These are phyloP conservation scores for Salix exigua DNA, from an alignment of 345 rosid species.

Conservation along the genomic window DNA sequence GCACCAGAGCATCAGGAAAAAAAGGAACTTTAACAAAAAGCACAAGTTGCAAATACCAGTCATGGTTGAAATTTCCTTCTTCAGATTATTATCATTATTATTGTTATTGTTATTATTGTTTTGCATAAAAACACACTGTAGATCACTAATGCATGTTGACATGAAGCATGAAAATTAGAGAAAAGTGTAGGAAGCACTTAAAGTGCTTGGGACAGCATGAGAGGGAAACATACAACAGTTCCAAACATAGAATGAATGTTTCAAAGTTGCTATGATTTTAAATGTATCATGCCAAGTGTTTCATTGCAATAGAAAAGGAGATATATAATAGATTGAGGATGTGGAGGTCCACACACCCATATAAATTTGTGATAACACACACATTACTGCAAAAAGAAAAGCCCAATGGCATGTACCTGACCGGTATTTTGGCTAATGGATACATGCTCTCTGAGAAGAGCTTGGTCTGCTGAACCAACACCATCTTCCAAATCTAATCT, in stretches of 20 bases:
- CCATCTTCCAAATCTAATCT: conserved; percentile 92
- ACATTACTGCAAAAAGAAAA: neutral
- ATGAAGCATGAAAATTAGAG: neutral
- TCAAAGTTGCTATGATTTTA: neutral
- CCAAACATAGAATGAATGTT: neutral
- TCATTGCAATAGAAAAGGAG: neutral
- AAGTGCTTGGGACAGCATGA: neutral
- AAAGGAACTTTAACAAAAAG: conserved; percentile 3
- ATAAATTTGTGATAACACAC: neutral
- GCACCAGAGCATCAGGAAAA: conserved; percentile 19
- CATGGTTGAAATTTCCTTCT: neutral
- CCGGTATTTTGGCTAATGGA: conserved; percentile 77
- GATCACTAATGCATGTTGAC: neutral
- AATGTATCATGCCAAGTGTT: neutral
- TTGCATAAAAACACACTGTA: neutral
- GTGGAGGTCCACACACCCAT: neutral
- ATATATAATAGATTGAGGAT: neutral
- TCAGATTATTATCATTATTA: neutral
- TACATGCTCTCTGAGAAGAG: conserved; percentile 75
- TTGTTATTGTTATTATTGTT: neutral
- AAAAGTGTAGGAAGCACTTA: neutral
- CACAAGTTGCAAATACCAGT: neutral
- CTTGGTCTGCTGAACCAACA: conserved; percentile 61
- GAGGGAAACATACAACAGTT: neutral
- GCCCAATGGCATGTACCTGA: conserved; percentile 46